Evolutionary conservation across 148 eudicot genomes (phyloP), one percentile per base, ranked within the genome.

Genomic region (Rheum nobile): DNA sequence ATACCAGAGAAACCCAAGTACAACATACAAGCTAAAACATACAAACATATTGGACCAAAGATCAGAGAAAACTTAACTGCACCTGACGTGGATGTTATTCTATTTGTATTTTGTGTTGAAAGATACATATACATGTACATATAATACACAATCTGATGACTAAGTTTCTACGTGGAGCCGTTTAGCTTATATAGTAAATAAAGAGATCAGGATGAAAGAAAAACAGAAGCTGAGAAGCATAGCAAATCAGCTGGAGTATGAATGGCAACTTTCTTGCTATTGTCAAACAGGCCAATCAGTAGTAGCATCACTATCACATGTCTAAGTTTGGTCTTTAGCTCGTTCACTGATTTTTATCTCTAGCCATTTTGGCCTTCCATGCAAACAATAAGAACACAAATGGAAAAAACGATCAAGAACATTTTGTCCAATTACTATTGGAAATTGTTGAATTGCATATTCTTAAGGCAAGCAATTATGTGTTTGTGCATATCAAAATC

Each of bases 271-370:
- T 83, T 95, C 81, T 84, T 90, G 72, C 96, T 90, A 82, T 95
- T 90, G 71, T 95, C 98, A 42, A 91, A 80, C 76, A 95, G 79
- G 17, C 98, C 98, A 31, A 95, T 95, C 6, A 95, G 83, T 8
- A 95, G 89, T 73, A 95, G 82, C 97, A 95, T 88, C 82, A 95
- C 98, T 38, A 95, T 95, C 16, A 91, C 98, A 79, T 91, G 98
- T 12, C 98, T 97, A 3, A 95, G 86, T 79, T 95, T 95, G 6
- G 98, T 91, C 77, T 95, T 95, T 80, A 95, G 88, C 87, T 86
- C 93, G 46, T 88, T 88, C 2, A 95, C 85, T 2, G 96, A 82
- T 77, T 91, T n/a, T 88, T 14, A 95, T 87, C 71, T 90, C 96
- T 76, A 95, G 69, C 98, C 98, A 95, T 77, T 78, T 81, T 4